Base-by-base conservation (phyloP, 148 eudicot genomes). In the Rhododendron henanense region DNA sequence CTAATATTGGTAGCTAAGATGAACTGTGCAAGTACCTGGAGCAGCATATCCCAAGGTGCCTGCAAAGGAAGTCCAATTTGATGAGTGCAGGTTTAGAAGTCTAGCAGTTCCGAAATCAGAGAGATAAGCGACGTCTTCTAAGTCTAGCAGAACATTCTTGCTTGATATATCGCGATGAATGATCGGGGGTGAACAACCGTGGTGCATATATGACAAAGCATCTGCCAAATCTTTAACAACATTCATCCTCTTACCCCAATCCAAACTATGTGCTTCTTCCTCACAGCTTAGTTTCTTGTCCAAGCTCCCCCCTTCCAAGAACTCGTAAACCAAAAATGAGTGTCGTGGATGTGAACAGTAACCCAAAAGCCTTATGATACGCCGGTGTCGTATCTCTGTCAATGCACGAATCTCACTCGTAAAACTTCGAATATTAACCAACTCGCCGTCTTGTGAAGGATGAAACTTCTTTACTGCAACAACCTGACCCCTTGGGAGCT, bases 321-420 rank as follows among this genome's bases (percentile, higher is more conserved):
- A 65, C 33, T 65, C 14, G 10, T 65, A 65, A 65, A 65, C 33
- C 14, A 85, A 85, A 63, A 79, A 79, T 0, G 87, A 79, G 33
- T 85, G 87, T 37, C 41, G 47, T 45, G 87, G 31, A 41, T 65
- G 83, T 16, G 78, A 85, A 85, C 78, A 85, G 48, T 78, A 85
- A 21, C 78, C 83, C 65, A 79, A 79, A 33, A 85, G 87, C 83
- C 31, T 79, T 23, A 65, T 76, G 16, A 84, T 84, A 16, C 77
- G 57, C 1, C 53, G 73, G 55, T 84, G 86, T 21, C 65, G 53
- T 15, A 85, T 18, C 31, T 79, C 28, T 79, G 67, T 85, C 63
- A 81, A 51, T 1, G 51, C 79, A 6, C 28, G 41, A 41, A 85
- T 81, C 57, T 85, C 87, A 37, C 44, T 69, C 8, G 23, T n/a